Evolutionary conservation across 768 basidiomycete genomes (phyloP), one percentile per base, ranked within the genome.

Genomic region (Phlebiopsis gigantea): DNA sequence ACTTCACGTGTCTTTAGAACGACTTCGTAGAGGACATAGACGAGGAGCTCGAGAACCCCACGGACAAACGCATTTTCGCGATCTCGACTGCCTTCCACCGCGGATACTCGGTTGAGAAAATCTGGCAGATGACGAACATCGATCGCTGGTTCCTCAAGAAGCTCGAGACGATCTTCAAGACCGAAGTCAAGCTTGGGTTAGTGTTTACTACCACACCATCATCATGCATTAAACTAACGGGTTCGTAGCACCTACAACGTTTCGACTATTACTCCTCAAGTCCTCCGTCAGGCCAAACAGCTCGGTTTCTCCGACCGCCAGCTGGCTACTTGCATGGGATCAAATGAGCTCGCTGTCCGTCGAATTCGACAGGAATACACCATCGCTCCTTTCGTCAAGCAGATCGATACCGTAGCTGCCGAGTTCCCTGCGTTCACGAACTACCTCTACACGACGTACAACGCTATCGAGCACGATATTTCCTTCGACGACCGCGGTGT

Each of bases 341-440:
- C 95, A 6, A 97, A 90, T 14, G 96, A 96, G 70, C 84, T 98
- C 42, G 94, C 94, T 43, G 86, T 98, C 28, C 91, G 96, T 57
- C 82, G 88, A 42, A 78, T 94, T 50, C 89, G 96, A 55, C 87
- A 92, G 68, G 96, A 98, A 71, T 72, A 73, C 46, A 82, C 80
- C 30, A 88, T 98, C 64, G 78, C 79, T 12, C 95, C 95, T 0
- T 96, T 93, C 69, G 90, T 97, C 73, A 98, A 98, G 78, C 96
- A 98, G 69, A 99, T 98, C 70, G 97, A 99, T 65, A 98, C 97
- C 0, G 95, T 98, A 55, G 97, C 97, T 10, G 96, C 97, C 26
- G 95, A 98, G 68, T 99, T 98, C 82, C 96, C 97, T 1, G 94
- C 95, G 0, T 93, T 88, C 77, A 98, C 97, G 55, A 99, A 99